Conservation (phyloP, 192 early-diverging fungal genomes). For the Allomyces javanicus region DNA sequence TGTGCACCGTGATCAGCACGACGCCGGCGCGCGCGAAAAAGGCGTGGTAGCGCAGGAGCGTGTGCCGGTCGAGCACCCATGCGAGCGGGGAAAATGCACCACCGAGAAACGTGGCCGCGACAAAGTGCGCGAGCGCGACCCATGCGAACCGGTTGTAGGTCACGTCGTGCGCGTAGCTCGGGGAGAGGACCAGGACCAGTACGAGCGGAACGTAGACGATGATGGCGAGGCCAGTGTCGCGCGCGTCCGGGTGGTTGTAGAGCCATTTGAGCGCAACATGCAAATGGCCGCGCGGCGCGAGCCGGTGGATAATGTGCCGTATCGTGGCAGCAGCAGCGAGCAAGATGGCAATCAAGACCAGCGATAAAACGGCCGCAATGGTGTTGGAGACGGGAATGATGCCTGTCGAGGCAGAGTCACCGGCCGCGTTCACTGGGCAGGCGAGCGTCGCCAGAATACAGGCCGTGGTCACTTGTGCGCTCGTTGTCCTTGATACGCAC, state of each 20-base stretch:
- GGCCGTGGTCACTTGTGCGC: too few species aligned
- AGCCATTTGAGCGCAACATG: too few species aligned
- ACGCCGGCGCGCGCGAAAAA: background rate
- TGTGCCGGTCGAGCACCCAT: background rate
- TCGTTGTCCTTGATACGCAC: too few species aligned
- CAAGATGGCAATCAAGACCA: too few species aligned
- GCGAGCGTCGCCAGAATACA: too few species aligned
- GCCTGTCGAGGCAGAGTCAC: too few species aligned
- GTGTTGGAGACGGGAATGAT: too few species aligned
- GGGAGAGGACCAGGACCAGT: background rate
- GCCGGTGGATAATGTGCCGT: too few species aligned
- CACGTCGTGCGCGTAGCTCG: background rate
- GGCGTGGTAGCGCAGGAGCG: background rate
- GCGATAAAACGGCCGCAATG: too few species aligned
- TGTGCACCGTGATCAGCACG: background rate
- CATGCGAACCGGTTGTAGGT: background rate
- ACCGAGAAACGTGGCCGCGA: background rate
- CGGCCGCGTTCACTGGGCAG: too few species aligned
- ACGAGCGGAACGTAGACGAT: background rate
- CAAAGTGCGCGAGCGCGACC: background rate
- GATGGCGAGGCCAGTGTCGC: background rate
- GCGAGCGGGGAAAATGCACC: background rate
- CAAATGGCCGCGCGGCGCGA: too few species aligned
- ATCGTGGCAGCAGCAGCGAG: too few species aligned
- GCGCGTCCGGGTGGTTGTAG: background rate